A percentile compares a stretch with the other conserved stretches of the same genome.
phyloP scores from a whole-genome alignment of 257 asterid genomes.

The Solanum dulcamara region DNA sequence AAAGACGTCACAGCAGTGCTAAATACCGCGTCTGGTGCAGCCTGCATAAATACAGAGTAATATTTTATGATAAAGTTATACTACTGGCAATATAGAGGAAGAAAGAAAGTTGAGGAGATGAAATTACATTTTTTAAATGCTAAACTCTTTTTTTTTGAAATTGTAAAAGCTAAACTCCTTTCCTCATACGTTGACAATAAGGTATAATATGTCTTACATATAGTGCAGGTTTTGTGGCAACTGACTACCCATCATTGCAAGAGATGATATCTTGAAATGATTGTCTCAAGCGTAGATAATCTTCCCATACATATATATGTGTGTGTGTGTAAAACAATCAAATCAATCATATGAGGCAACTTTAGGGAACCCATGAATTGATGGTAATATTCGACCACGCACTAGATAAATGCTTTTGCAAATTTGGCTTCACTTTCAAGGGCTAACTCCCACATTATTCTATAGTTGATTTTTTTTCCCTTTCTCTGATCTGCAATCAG shows the following conservation, averaged over 20 bases:
- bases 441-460: background rate
- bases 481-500: background rate
- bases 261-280: background rate
- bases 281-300: background rate
- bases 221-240: background rate
- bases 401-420: background rate
- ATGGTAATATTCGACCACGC: background rate
- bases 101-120: background rate
- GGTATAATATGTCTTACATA: background rate
- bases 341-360: background rate
- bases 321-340: background rate
- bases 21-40: slow-evolving; percentile 85
- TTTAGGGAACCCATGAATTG: background rate
- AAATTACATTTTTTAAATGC: background rate
- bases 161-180: background rate
- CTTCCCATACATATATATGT: background rate
- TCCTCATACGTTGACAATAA: background rate
- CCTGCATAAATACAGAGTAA: slow-evolving; percentile 27
- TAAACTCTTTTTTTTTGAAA: background rate
- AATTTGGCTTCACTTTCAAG: background rate
- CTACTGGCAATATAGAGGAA: background rate
- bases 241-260: background rate
- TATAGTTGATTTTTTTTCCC: background rate
- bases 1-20: slow-evolving; percentile 77
- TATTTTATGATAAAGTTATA: background rate